Base-by-base conservation (phyloP, 805 yeast genomes). In the Yamadazyma tumulicola region DNA sequence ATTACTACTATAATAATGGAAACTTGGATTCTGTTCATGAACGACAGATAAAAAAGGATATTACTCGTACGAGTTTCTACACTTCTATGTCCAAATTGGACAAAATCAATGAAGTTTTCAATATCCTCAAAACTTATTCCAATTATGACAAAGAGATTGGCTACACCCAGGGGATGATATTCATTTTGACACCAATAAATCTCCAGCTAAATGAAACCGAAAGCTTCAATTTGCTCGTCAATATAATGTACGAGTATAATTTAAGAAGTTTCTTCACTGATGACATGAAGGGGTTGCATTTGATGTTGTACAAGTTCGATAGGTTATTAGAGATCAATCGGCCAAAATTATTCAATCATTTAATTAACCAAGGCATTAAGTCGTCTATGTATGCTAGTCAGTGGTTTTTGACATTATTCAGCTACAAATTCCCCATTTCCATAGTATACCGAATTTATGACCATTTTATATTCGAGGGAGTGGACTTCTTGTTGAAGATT, bases 151-250 rank as follows among this genome's bases (percentile, higher is more conserved):
- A 84, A 1, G 97, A 89, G 33, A 96, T 93, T 32, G 98, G 98
- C 0, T 93, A 93, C 52, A 93, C 97, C 2, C 98, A 93, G 59
- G 97, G 98, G 6, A 88, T 93, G 96, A 95, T 95, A 1, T 93
- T 93, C 52, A 77, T 93, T 28, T 76, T 85, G 0, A 87, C 87
- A 5, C 97, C 98, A 2, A 59, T 93, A 31, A 64, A 88, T 29
- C 69, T 89, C 65, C 85, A 85, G 47, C 75, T 87, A 79, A 72
- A 65, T 24, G 96, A 89, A 45, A 70, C 81, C 29, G 97, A 91
- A 55, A 79, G 95, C 4, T 91, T 91, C 60, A 79, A 93, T 40
- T 57, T 89, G 47, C 66, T 91, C 29, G 85, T 81, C 11, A 79
- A 78, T 30, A 67, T 93, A 41, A 89, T 93, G 97, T 79, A 82